Evolutionary conservation across 352 stramenopile species (phyloP).

Genomic region (Globisporangium sylvaticum): DNA sequence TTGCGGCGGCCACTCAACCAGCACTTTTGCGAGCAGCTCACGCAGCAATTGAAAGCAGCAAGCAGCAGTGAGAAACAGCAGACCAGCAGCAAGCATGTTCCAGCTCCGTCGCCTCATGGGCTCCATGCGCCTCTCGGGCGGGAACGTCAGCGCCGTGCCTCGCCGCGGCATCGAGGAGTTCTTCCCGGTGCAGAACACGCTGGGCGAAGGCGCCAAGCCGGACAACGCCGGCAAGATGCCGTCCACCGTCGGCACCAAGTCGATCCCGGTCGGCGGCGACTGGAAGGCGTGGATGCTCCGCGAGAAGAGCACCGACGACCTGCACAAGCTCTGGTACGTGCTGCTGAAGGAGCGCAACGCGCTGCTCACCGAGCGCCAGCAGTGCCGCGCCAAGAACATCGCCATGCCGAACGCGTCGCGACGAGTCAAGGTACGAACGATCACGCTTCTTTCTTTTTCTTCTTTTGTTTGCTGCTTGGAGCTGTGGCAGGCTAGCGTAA

Average conservation of each 20-base stretch:
- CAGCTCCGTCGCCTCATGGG: constrained; percentile 69
- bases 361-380: constrained; percentile 92
- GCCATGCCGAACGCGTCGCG: constrained; percentile 72
- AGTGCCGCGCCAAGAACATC: constrained; percentile 74
- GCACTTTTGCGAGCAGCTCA: background rate
- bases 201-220: constrained; percentile 47
- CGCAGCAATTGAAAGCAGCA: background rate
- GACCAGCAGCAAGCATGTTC: constrained; percentile 35
- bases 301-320: constrained; percentile 96
- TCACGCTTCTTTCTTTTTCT: background rate
- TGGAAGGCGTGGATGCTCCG: constrained; percentile 96
- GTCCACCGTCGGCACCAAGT: constrained; percentile 49
- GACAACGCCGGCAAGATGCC: constrained; percentile 57
- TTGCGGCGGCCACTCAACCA: constrained; percentile 4
- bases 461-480: background rate
- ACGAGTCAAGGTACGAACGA: constrained; percentile 49
- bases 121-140: constrained; percentile 41
- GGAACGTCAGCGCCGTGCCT: constrained; percentile 28
- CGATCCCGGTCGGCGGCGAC: constrained; percentile 80
- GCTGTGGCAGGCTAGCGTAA: background rate
- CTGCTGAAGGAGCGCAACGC: constrained; percentile 98
- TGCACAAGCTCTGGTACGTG: constrained; percentile 98
- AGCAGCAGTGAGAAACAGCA: background rate
- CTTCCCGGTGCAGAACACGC: constrained; percentile 53
- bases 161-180: constrained; percentile 71